phyloP scores from a whole-genome alignment of 768 basidiomycete species.

The Tulasnella sp. region DNA sequence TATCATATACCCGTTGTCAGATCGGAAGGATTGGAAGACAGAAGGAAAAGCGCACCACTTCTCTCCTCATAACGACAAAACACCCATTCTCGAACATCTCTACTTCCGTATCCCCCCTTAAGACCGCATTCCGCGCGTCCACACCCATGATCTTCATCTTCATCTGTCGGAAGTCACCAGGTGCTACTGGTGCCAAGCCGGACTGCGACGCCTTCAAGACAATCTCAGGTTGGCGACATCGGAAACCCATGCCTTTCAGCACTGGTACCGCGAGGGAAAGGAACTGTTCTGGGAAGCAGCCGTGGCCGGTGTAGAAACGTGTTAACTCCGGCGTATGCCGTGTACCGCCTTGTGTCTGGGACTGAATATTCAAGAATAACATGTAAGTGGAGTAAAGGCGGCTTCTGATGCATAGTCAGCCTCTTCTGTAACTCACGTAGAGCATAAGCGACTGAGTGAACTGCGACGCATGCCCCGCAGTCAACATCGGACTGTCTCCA shows the following conservation, averaged over 20 bases:
- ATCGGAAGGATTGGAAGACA: background rate
- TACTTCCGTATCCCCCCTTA: conserved; percentile 65
- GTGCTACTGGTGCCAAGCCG: background rate
- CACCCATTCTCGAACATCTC: conserved; percentile 45
- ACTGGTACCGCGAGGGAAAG: conserved; percentile 41
- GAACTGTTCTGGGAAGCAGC: conserved; percentile 38
- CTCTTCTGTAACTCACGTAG: conserved; percentile 46
- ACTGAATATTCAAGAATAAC: conserved; percentile 33
- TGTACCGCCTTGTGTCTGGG: conserved; percentile 66
- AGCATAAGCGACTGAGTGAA: conserved; percentile 74
- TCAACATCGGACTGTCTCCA: conserved; percentile 49
- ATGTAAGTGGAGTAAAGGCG: background rate
- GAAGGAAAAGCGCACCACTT: conserved; percentile 11
- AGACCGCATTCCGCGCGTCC: conserved; percentile 50
- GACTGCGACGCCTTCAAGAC: background rate
- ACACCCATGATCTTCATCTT: conserved; percentile 43
- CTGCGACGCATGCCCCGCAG: conserved; percentile 39
- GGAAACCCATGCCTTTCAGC: conserved; percentile 28
- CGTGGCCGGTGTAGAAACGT: conserved; percentile 60
- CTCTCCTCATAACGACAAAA: conserved; percentile 20
- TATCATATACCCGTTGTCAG: background rate
- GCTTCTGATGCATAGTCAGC: background rate
- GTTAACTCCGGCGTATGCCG: conserved; percentile 68
- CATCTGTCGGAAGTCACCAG: background rate
- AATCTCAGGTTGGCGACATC: conserved; percentile 11